Base-by-base conservation (phyloP, 192 early-diverging fungal species). In the Coemansia sp. region DNA sequence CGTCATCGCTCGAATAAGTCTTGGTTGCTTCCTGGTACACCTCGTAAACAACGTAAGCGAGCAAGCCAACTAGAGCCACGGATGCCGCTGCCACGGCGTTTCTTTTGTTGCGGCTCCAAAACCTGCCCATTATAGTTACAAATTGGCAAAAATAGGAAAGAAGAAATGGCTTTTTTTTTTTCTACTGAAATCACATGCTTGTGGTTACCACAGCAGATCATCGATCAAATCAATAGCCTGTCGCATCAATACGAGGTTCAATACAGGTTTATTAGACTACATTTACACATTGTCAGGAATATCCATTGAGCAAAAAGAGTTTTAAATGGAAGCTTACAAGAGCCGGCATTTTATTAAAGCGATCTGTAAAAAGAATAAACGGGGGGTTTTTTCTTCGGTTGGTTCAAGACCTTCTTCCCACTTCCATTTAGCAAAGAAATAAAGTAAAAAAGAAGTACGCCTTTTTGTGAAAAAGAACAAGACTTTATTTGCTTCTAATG, bases 11-110 rank as follows among this genome's bases (percentile, higher is more conserved):
- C 20, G 30, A 37, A 14, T 37, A 48, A 20, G 36, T 14, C 11
- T 34, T 36, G 17, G 32, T 30, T 20, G 48, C 26, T 40, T 67
- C 62, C n/a, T 53, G 41, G 44, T 55, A 64, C 17, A 61, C 58
- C 14, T 75, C 65, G 55, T 63, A 66, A 5, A 42, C 60, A 11
- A 59, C 30, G 42, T 66, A 66, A 10, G 54, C 60, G 0, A 66
- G 20, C 17, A 63, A 26, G 2, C 56, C 49, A 12, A 58, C 3
- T 3, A 58, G 18, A 3, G 56, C 71, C 6, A 47, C 43, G 0
- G 70, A 47, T 15, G 51, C 55, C 0, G 56, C 40, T 20, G 50
- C 14, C 14, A 45, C 64, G 12, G 57, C 45, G 36, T 38, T 44
- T 21, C 60, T 56, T 36, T 49, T 43, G 40, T 56, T 61, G 1